A percentile compares a stretch with the other conserved stretches of the same genome.
These are phyloP conservation scores for Arthrobotrys musiformis DNA, from an alignment of 2,329 filamentous ascomycete species.

Conservation along the genomic window DNA sequence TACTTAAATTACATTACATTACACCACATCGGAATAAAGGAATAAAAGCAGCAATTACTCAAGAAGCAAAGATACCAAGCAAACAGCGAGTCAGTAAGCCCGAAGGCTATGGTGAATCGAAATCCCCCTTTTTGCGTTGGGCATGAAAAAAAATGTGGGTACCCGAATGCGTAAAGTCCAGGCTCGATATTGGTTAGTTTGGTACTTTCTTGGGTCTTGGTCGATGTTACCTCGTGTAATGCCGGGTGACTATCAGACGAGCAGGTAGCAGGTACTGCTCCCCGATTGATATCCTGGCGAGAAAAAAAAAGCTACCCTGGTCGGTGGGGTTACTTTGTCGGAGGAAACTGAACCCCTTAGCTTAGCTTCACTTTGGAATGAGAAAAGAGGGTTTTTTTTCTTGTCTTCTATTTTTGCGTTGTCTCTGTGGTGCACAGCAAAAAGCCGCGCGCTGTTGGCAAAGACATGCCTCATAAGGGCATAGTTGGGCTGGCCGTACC, in stretches of 20 bases:
- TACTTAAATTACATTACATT: too few relatives aligned
- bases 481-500: conserved; percentile 2
- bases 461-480: background rate
- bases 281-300: conserved; percentile 5
- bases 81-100: conserved; percentile 5
- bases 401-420: conserved; percentile 25
- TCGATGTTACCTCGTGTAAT: conserved; percentile 38
- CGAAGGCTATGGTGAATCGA: conserved; percentile 2
- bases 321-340: conserved; percentile 15
- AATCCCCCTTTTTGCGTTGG: conserved; percentile 45
- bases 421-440: background rate
- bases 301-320: background rate
- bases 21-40: background rate
- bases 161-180: conserved; percentile 33
- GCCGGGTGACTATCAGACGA: conserved; percentile 10
- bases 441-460: conserved; percentile 33
- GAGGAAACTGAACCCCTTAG: conserved; percentile 16
- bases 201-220: background rate
- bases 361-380: conserved; percentile 4
- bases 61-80: background rate
- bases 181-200: conserved; percentile 18
- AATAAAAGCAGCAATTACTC: background rate
- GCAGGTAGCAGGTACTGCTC: conserved; percentile 16
- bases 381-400: conserved; percentile 3
- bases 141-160: conserved; percentile 1